These are phyloP conservation scores for Coniochaeta sp. DNA, from an alignment of 2,329 filamentous ascomycete genomes.

Conservation along the genomic window DNA sequence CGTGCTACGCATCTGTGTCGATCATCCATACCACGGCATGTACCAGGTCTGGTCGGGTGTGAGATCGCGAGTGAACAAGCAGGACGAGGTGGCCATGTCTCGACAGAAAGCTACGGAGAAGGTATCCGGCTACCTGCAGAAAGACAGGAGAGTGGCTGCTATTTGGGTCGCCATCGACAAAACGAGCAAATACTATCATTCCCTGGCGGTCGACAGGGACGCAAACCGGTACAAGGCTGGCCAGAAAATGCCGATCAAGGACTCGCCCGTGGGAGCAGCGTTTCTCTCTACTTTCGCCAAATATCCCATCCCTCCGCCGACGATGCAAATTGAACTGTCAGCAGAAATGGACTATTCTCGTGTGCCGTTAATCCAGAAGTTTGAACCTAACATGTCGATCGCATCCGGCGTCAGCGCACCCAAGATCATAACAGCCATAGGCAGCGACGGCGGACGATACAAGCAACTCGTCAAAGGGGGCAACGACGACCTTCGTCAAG, in stretches of 20 bases:
- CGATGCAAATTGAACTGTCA: constrained; percentile 73
- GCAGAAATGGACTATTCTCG: constrained; percentile 66
- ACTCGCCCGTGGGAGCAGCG: constrained; percentile 53
- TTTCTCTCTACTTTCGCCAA: constrained; percentile 56
- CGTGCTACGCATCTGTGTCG: constrained; percentile 75
- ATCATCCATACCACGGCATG: constrained; percentile 96
- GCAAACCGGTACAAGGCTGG: constrained; percentile 60
- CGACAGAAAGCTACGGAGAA: constrained; percentile 66
- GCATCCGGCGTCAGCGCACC: constrained; percentile 87
- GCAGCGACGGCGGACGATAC: constrained; percentile 69
- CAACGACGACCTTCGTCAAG: constrained; percentile 91
- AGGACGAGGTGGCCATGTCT: constrained; percentile 67
- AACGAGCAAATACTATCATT: constrained; percentile 60
- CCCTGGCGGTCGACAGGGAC: constrained; percentile 58
- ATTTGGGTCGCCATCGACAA: constrained; percentile 68
- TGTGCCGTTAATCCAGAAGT: constrained; percentile 65
- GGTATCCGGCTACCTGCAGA: constrained; percentile 55
- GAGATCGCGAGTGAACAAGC: constrained; percentile 58
- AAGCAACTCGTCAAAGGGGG: constrained; percentile 94
- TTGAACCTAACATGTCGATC: constrained; percentile 72
- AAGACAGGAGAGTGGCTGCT: constrained; percentile 37
- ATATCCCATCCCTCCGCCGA: constrained; percentile 76
- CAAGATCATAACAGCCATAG: constrained; percentile 81
- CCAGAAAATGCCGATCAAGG: constrained; percentile 47
- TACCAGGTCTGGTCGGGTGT: constrained; percentile 89